Evolutionary conservation across 75 land plant species (phyloP).

Genomic region (Selaginella tamariscina): DNA sequence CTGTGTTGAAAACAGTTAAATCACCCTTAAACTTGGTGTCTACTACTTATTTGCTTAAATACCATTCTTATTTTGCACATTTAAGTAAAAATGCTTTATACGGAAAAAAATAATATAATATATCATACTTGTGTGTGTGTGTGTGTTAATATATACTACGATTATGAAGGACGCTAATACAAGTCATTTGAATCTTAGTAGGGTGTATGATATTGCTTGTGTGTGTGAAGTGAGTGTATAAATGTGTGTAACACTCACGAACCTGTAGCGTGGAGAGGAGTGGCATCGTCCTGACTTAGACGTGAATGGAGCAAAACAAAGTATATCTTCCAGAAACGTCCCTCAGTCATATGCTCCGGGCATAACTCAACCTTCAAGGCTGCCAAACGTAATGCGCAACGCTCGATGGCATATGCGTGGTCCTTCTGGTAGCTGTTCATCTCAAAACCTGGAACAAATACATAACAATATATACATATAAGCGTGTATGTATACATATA

Average conservation of each 20-base stretch:
- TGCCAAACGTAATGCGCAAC: constrained; percentile 45
- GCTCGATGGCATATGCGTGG: constrained; percentile 66
- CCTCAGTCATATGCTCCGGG: constrained; percentile 55
- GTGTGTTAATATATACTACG: too few relatives aligned
- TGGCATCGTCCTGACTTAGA: constrained; percentile 62
- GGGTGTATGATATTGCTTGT: background rate
- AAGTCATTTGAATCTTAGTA: background rate
- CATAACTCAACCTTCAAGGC: constrained; percentile 70
- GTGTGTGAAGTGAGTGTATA: background rate
- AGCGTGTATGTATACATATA: background rate
- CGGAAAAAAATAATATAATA: constrained; percentile 1
- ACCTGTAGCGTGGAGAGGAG: constrained; percentile 69
- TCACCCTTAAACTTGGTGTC: too few relatives aligned
- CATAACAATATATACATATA: too few relatives aligned
- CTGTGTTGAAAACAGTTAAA: constrained; percentile 24
- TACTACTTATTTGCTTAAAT: constrained; percentile 12
- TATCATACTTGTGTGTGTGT: background rate
- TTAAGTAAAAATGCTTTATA: too few relatives aligned
- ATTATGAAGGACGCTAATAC: background rate
- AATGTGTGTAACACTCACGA: constrained; percentile 12
- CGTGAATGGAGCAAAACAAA: constrained; percentile 71
- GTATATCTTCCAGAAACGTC: constrained; percentile 76
- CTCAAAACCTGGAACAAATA: constrained; percentile 42
- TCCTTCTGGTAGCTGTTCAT: constrained; percentile 66
- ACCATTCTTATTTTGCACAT: too few relatives aligned